Evolutionary conservation across 257 asterid species (phyloP).

Genomic region (Solanum rostratum): DNA sequence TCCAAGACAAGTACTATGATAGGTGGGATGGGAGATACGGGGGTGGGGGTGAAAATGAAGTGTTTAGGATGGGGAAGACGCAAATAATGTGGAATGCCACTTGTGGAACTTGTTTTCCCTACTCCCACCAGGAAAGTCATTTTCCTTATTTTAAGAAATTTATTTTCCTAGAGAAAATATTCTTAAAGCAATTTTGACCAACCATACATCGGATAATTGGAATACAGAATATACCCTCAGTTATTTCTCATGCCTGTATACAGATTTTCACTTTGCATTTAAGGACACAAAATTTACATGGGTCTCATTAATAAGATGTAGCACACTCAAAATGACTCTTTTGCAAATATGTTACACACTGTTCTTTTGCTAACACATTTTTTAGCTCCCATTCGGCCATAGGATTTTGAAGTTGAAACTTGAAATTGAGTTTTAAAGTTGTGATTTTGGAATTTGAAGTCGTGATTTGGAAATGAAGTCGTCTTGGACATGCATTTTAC

Average conservation of each 20-base stretch:
- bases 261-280: neutral
- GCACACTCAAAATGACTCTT: neutral
- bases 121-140: neutral
- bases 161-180: neutral
- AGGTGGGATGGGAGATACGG: neutral
- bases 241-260: neutral
- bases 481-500: neutral
- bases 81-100: neutral
- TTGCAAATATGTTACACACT: neutral
- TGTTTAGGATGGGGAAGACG: neutral
- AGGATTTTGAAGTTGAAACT: neutral
- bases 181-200: neutral
- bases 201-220: neutral
- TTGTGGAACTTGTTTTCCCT: neutral
- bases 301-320: neutral
- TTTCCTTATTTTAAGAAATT: neutral
- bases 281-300: neutral
- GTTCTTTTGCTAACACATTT: neutral
- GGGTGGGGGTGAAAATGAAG: neutral
- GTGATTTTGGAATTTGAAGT: neutral
- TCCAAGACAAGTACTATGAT: neutral
- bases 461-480: neutral
- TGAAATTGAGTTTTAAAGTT: neutral
- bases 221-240: neutral
- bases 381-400: neutral